Conservation (phyloP, 768 basidiomycete species). For the Neoboletus magnificus region DNA sequence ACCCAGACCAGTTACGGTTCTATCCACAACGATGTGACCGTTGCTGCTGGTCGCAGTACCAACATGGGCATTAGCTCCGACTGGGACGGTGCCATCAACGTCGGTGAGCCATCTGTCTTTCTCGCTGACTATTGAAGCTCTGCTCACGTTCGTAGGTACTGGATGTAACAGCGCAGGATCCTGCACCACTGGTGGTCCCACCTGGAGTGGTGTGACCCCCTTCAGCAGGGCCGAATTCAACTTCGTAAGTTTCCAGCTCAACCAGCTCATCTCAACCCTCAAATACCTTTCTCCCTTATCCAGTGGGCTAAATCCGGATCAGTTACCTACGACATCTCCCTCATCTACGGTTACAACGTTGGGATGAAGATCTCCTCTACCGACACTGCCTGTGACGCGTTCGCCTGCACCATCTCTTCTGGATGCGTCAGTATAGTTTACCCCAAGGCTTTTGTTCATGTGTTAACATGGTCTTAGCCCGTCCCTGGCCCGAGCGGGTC, state of each 20-base stretch:
- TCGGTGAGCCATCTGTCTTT: slow-evolving; percentile 15
- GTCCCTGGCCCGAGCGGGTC: slow-evolving; percentile 26
- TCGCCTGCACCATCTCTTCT: slow-evolving; percentile 30
- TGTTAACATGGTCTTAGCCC: slow-evolving; percentile 18
- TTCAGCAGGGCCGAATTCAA: slow-evolving; percentile 35
- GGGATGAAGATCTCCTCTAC: slow-evolving; percentile 33
- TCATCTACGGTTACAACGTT: slow-evolving; percentile 35
- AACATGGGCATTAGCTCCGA: slow-evolving; percentile 31
- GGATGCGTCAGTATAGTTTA: slow-evolving; percentile 26
- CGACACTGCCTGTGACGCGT: slow-evolving; percentile 22
- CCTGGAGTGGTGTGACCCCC: slow-evolving; percentile 29
- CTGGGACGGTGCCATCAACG: slow-evolving; percentile 33
- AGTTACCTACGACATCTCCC: slow-evolving; percentile 33
- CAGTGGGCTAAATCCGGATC: slow-evolving; percentile 25
- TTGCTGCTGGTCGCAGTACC: slow-evolving; percentile 20
- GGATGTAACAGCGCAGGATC: slow-evolving; percentile 23
- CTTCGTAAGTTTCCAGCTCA: slow-evolving; percentile 18
- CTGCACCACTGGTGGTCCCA: slow-evolving; percentile 31
- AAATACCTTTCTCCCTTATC: neutral
- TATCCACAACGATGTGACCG: slow-evolving; percentile 26
- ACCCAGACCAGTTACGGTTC: slow-evolving; percentile 30
- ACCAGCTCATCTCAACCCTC: neutral
- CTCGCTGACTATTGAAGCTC: neutral
- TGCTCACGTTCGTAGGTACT: slow-evolving; percentile 24
- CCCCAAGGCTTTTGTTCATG: neutral